Evolutionary conservation across 257 asterid genomes (phyloP), one percentile per base, ranked within the genome.

Genomic region (Perilla frutescens): DNA sequence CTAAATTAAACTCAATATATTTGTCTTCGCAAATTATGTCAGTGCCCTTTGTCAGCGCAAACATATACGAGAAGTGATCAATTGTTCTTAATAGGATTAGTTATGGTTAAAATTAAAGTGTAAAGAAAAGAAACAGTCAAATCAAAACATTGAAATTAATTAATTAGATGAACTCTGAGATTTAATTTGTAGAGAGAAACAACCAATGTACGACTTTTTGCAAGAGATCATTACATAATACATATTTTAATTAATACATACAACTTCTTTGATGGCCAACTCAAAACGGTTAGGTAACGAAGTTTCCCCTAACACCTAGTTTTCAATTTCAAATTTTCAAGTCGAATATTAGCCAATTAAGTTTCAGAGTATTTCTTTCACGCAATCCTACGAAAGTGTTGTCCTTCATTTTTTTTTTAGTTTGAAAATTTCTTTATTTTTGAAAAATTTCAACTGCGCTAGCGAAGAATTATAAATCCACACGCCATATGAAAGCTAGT

Each of bases 251-350:
- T 72, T 48, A 66, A 26, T 73, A 29, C 53, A n/a, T 13, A 15
- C 37, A 66, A 36, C 37, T 57, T 51, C 45, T 10, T 72, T 51
- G 82, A 73, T 83, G 87, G 54, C 87, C 82, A 73, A 65, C 78
- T 79, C 82, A 66, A 44, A 77, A 51, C 75, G 13, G 81, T 83
- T 83, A 80, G 77, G 84, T 74, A 83, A 74, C 79, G 79, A 80
- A 70, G 73, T 71, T 77, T 65, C 66, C 55, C 29, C 75, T 48
- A 71, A 62, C 73, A 54, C 79, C 57, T 36, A 62, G 20, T 68
- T 44, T 57, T 71, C 15, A 31, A 71, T 59, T 32, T 20, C n/a
- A 1, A 12, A 45, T 44, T 59, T 14, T 12, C 32, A 1, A 7
- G 9, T 70, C 51, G 7, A 14, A 53, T 62, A 63, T 61, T 7